Evolutionary conservation across 768 basidiomycete species (phyloP), one percentile per base, ranked within the genome.

Genomic region (Termitomyces sp.): DNA sequence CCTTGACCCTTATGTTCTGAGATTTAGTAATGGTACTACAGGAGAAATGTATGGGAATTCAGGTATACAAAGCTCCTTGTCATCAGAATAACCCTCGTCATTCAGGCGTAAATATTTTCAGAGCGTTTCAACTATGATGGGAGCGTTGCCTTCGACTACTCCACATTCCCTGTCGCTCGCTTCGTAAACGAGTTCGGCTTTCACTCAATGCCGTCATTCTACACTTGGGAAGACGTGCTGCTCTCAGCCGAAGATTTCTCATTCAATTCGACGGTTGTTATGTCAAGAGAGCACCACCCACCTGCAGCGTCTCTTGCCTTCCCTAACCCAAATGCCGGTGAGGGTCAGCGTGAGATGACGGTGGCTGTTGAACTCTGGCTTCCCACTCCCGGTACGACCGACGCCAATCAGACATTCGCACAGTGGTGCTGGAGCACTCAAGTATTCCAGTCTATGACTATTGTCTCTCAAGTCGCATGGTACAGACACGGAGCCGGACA

Each of bases 361-460:
- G 60, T 64, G 18, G 82, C 76, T 3, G 83, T 83, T 43, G 74
- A 82, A 59, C 62, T 73, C n/a, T 85, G 82, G 82, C 76, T 84
- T 14, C 82, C 83, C 1, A 79, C 77, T 0, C 83, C 83, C 3
- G 68, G 67, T 13, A 81, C 79, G 1, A 60, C 75, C 18, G 74
- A 82, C 64, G 58, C 76, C 20, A 83, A 86, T 60, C 78, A 82
- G 63, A 85, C 82, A 0, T 85, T 86, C 67, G 80, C 83, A 0
- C 82, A 84, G 64, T 84, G 83, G 82, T 84, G 81, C 68, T 86
- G 77, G 74, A 82, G 81, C 68, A 84, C 83, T 3, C 84, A 85
- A 63, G 62, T 84, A 20, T 84, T 84, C 78, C 84, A 84, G 62
- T 72, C 79, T 20, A 77, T 85, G 76, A 78, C 80, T 48, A 83